A percentile compares a stretch with the other conserved stretches of the same genome.
Conservation (phyloP, 2,329 filamentous ascomycete species). For the Aspergillus puulaauensis region DNA sequence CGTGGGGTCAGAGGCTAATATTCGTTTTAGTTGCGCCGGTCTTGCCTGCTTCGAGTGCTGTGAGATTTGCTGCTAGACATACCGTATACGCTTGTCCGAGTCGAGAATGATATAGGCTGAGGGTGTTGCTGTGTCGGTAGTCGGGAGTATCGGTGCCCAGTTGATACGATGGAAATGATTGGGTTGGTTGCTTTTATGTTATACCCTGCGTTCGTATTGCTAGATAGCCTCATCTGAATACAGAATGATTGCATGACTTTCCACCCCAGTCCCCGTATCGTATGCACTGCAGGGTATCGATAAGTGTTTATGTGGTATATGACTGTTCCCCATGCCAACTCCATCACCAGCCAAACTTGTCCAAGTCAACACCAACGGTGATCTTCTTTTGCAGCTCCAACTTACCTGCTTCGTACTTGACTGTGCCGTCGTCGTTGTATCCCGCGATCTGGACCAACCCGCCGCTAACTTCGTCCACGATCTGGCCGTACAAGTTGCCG, state of each 20-base stretch:
- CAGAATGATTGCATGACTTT: background rate
- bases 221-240: background rate
- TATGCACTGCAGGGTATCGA: too few species aligned
- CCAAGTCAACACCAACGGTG: conserved; percentile 11
- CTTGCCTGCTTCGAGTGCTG: conserved; percentile 27
- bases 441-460: conserved; percentile 37
- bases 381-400: conserved; percentile 15
- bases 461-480: conserved; percentile 39
- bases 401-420: conserved; percentile 31
- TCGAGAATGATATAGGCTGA: background rate
- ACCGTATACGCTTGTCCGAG: background rate
- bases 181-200: background rate
- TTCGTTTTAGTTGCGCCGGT: conserved; percentile 24
- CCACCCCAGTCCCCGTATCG: background rate
- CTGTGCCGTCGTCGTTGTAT: conserved; percentile 31
- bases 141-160: background rate
- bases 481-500: conserved; percentile 28
- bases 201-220: background rate
- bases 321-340: too few species aligned
- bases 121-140: background rate
- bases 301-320: too few species aligned
- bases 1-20: background rate
- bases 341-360: background rate
- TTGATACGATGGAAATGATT: background rate
- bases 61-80: conserved; percentile 27